Percentiles rank a stretch among this genome's conserved stretches.
These are phyloP conservation scores for Neurospora sp. DNA, from an alignment of 495 filamentous ascomycete genomes.

Conservation along the genomic window DNA sequence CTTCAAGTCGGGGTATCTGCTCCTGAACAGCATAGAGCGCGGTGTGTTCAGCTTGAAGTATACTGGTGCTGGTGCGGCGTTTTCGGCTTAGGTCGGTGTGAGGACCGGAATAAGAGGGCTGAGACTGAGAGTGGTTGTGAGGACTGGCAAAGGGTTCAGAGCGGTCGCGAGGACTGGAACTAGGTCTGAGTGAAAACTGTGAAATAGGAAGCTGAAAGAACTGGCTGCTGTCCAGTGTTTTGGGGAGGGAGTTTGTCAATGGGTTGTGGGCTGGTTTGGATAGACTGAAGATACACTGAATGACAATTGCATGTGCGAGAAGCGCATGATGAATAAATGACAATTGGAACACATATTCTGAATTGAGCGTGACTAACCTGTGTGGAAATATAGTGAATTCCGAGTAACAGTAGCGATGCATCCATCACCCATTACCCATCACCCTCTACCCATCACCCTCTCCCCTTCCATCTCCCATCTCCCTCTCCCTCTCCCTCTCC, in stretches of 20 bases:
- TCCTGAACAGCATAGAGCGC: slow-evolving; percentile 51
- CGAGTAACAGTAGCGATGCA: no score
- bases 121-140: no score
- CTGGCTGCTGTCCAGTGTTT: neutral
- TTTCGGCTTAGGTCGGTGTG: neutral
- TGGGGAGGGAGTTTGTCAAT: neutral
- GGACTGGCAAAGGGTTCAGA: neutral
- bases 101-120: neutral
- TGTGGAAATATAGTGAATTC: no score
- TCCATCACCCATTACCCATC: neutral
- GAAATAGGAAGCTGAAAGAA: neutral
- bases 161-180: neutral
- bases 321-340: no score
- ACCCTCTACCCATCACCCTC: neutral
- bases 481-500: slow-evolving; percentile 12
- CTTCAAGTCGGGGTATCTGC: slow-evolving; percentile 46
- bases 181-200: neutral
- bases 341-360: no score
- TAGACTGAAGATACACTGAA: neutral
- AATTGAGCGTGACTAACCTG: no score
- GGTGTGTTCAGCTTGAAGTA: slow-evolving; percentile 43
- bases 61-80: slow-evolving; percentile 2
- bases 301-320: no score
- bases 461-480: neutral
- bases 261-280: neutral